Evolutionary conservation across 2,329 filamentous ascomycete genomes (phyloP).

Genomic region (Macrophomina phaseolina): DNA sequence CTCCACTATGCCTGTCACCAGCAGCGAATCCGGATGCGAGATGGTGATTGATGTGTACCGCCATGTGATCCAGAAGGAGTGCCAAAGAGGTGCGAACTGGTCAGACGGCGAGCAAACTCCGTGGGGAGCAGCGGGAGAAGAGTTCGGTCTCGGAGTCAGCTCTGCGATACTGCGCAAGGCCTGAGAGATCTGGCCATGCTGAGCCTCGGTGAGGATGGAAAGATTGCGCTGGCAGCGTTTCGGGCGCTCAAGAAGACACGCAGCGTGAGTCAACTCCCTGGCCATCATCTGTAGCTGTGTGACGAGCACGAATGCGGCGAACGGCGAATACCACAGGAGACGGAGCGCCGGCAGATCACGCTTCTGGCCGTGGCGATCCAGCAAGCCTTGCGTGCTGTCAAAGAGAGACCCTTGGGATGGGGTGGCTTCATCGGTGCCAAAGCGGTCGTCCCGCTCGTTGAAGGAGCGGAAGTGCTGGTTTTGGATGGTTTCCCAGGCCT

Average conservation of each 20-base stretch:
- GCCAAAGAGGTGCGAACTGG: not conserved
- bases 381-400: conserved; percentile 1
- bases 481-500: conserved; percentile 29
- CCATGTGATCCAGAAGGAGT: not conserved
- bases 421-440: not conserved
- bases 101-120: too few relatives aligned
- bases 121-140: too few relatives aligned
- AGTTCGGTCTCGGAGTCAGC: not conserved
- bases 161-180: conserved; percentile 2
- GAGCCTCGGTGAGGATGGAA: conserved; percentile 2
- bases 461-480: conserved; percentile 7
- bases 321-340: conserved; percentile 13
- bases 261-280: not conserved
- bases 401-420: not conserved
- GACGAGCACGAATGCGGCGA: conserved; percentile 3
- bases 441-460: conserved; percentile 3
- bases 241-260: not conserved
- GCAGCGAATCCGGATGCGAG: not conserved
- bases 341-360: not conserved
- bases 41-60: conserved; percentile 1
- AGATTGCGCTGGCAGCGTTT: not conserved
- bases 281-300: conserved; percentile 1
- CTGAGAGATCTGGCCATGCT: not conserved
- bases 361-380: not conserved
- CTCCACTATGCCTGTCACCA: conserved; percentile 8